These are phyloP conservation scores for Urochloa ruziziensis DNA, from an alignment of 176 grass and related monocot genomes.

Conservation along the genomic window DNA sequence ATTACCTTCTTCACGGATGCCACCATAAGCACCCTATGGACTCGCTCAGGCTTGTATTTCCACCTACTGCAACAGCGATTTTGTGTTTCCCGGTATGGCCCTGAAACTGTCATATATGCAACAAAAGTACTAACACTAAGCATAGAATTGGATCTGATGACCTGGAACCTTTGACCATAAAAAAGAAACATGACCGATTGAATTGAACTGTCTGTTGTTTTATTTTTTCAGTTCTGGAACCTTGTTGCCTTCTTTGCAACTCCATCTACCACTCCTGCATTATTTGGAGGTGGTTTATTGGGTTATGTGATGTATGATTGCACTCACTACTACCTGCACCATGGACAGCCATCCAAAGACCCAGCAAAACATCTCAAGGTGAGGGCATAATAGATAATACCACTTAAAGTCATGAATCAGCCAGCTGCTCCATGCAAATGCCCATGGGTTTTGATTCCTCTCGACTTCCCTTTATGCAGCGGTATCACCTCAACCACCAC, in stretches of 20 bases:
- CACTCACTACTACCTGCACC: constrained; percentile 91
- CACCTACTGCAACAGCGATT: constrained; percentile 76
- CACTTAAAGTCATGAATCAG: constrained; percentile 3
- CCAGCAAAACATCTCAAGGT: constrained; percentile 84
- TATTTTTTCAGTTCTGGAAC: constrained; percentile 79
- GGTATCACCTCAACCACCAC: constrained; percentile 92
- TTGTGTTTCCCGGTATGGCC: constrained; percentile 68
- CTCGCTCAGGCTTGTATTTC: constrained; percentile 85
- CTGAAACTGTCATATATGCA: neutral
- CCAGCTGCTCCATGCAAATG: neutral
- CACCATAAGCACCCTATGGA: constrained; percentile 99
- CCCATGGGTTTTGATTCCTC: constrained; percentile 2
- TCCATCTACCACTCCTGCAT: constrained; percentile 64
- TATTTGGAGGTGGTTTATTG: constrained; percentile 82
- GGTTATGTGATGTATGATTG: constrained; percentile 97
- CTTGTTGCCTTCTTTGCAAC: constrained; percentile 53
- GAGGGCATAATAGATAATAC: constrained; percentile 5
- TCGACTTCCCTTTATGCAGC: constrained; percentile 36
- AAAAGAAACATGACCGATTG: neutral
- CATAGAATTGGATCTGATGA: neutral
- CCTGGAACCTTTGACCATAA: neutral
- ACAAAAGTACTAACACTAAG: neutral
- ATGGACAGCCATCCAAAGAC: constrained; percentile 77
- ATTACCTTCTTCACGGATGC: constrained; percentile 95
- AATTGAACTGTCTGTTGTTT: neutral